Percentiles rank a stretch among this genome's conserved stretches.
These are phyloP conservation scores for Carpinus viminea DNA, from an alignment of 306 rosid genomes.

Conservation along the genomic window DNA sequence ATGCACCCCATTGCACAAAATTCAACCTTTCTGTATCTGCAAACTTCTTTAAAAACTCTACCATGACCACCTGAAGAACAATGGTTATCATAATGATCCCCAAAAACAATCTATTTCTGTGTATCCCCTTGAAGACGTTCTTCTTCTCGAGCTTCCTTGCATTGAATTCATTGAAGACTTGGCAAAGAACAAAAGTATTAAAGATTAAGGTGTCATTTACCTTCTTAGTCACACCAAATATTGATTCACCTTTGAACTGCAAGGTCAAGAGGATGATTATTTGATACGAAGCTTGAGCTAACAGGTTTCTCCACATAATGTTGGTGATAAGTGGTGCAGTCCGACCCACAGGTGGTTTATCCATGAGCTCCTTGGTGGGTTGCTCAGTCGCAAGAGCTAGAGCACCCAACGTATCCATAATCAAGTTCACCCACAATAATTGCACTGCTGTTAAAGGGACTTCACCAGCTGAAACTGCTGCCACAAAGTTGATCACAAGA, in stretches of 20 bases:
- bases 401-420: conserved; percentile 39
- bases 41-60: conserved; percentile 31
- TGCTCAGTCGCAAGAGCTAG: conserved; percentile 35
- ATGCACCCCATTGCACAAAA: conserved; percentile 31
- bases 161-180: too few relatives aligned
- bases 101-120: conserved; percentile 28
- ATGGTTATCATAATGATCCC: conserved; percentile 22
- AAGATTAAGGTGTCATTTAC: too few relatives aligned
- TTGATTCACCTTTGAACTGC: too few relatives aligned
- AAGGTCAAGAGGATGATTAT: too few relatives aligned
- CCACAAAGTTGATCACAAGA: conserved; percentile 33
- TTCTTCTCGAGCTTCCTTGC: conserved; percentile 12
- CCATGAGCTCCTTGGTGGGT: conserved; percentile 35
- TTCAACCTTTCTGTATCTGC: conserved; percentile 31
- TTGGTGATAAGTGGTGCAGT: conserved; percentile 34
- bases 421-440: conserved; percentile 33
- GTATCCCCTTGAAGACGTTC: conserved; percentile 31
- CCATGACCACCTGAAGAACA: conserved; percentile 38
- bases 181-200: too few relatives aligned
- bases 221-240: too few relatives aligned
- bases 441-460: conserved; percentile 32
- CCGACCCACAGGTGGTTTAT: conserved; percentile 9
- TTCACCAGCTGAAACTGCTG: conserved; percentile 23
- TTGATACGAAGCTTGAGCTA: too few relatives aligned
- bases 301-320: conserved; percentile 36